These are phyloP conservation scores for Massariosphaeria phaeospora DNA, from an alignment of 495 filamentous ascomycete species.

Conservation along the genomic window DNA sequence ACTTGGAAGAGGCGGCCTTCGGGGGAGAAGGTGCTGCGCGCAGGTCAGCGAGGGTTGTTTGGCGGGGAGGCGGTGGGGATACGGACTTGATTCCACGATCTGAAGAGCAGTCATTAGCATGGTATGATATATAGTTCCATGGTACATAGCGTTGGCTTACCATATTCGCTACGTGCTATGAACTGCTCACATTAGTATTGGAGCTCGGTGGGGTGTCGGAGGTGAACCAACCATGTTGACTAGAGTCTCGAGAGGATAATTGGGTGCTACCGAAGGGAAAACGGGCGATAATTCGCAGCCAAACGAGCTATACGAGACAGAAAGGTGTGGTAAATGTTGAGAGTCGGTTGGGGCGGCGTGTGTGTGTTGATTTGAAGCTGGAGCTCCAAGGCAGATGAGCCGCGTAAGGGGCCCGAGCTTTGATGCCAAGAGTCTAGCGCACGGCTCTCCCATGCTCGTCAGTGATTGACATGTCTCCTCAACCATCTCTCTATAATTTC, in stretches of 20 bases:
- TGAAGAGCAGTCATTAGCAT: conserved; percentile 39
- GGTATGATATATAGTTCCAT: conserved; percentile 31
- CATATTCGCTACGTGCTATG: conserved; percentile 99
- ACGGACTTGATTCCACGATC: conserved; percentile 98
- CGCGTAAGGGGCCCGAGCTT: background rate
- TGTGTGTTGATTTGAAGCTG: background rate
- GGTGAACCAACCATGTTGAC: conserved; percentile 26
- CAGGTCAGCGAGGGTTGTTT: conserved; percentile 23
- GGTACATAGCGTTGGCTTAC: conserved; percentile 51
- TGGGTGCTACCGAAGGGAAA: background rate
- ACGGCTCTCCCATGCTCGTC: too few relatives aligned
- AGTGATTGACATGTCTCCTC: too few relatives aligned
- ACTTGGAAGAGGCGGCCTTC: conserved; percentile 99
- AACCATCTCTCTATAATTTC: too few relatives aligned
- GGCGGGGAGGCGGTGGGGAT: conserved; percentile 5
- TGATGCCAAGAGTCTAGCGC: background rate
- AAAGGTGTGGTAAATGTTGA: background rate
- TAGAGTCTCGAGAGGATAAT: background rate
- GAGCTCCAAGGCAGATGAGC: conserved; percentile 12
- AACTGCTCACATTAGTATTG: conserved; percentile 51
- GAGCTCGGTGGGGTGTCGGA: conserved; percentile 8
- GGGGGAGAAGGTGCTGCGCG: conserved; percentile 91
- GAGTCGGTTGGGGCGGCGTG: background rate
- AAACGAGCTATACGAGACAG: background rate
- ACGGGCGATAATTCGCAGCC: background rate